Conservation (phyloP, 202 grass and related monocot genomes). For the Zoysia matrella region DNA sequence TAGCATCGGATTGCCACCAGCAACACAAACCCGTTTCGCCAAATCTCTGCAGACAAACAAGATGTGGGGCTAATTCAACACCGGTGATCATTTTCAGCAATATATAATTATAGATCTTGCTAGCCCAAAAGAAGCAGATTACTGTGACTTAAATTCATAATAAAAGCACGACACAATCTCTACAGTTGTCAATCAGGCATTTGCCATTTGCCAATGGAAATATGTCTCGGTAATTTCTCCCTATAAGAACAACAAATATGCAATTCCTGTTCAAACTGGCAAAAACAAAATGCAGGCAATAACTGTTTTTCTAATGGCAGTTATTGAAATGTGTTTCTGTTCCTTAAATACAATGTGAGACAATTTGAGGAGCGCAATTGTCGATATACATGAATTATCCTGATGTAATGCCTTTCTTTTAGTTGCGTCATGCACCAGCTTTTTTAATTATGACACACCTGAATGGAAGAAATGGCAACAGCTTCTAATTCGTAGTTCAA, state of each 20-base stretch:
- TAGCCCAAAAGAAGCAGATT: neutral
- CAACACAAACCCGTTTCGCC: conserved; percentile 68
- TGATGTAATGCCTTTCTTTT: neutral
- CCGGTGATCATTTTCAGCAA: neutral
- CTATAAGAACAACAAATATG: conserved; percentile 16
- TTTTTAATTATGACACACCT: conserved; percentile 3
- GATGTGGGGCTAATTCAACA: conserved; percentile 11
- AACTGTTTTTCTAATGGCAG: neutral
- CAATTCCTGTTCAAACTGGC: conserved; percentile 7
- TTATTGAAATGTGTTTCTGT: conserved; percentile 12
- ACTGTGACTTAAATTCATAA: conserved; percentile 10
- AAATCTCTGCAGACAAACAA: conserved; percentile 66
- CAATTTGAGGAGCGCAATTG: neutral
- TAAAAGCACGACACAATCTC: neutral
- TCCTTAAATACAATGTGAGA: conserved; percentile 4
- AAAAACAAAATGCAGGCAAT: neutral
- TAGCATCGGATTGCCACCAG: conserved; percentile 69
- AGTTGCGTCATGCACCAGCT: neutral
- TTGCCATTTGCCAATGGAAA: conserved; percentile 3
- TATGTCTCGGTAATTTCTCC: neutral
- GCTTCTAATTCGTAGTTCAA: conserved; percentile 12
- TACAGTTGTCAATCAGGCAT: neutral
- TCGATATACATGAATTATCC: conserved; percentile 27
- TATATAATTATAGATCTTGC: conserved; percentile 8
- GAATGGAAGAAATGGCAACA: conserved; percentile 25